Evolutionary conservation across 1,139 yeast genomes (phyloP), one percentile per base, ranked within the genome.

Genomic region (Saccharomyces hybrid): DNA sequence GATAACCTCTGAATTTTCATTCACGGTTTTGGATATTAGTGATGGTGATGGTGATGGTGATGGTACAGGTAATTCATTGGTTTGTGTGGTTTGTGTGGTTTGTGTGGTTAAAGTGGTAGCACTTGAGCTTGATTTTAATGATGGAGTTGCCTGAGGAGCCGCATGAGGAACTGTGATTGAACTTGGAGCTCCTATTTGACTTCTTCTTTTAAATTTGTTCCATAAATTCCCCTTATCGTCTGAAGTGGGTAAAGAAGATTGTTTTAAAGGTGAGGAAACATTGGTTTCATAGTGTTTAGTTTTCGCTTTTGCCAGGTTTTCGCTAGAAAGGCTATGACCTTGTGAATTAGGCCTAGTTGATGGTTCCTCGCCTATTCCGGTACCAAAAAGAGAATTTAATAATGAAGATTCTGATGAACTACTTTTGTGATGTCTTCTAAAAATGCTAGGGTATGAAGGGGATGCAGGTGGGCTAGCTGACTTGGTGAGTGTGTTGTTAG

Each of bases 391-490:
- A 2, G 73, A 59, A 24, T 70, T 73, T 55, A 74, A 66, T 5
- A 74, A 52, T 1, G 80, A 75, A 1, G 82, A 76, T 52, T 81
- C 87, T 0, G 81, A 79, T 0, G 87, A 80, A 52, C 77, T 78
- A 12, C 84, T 75, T 57, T 83, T 76, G 49, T 80, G 75, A 61
- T 81, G 86, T 57, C 81, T 78, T 58, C 86, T 74, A 68, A 84
- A 83, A 55, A 85, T 76, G 38, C 79, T 77, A 54, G 78, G 59
- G 42, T 64, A 62, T 16, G 63, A 57, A 7, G 71, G 69, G 3
- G 70, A 64, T 12, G 54, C 75, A 2, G 77, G 68, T 1, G 75
- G 64, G 0, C 78, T 70, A 3, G 79, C 78, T 1, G 82, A 73
- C 7, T 75, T 66, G 2, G 81, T 75, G 1, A 73, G 65, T 24